phyloP scores from a whole-genome alignment of 2,329 filamentous ascomycete species.

The Colletotrichum liriopes region DNA sequence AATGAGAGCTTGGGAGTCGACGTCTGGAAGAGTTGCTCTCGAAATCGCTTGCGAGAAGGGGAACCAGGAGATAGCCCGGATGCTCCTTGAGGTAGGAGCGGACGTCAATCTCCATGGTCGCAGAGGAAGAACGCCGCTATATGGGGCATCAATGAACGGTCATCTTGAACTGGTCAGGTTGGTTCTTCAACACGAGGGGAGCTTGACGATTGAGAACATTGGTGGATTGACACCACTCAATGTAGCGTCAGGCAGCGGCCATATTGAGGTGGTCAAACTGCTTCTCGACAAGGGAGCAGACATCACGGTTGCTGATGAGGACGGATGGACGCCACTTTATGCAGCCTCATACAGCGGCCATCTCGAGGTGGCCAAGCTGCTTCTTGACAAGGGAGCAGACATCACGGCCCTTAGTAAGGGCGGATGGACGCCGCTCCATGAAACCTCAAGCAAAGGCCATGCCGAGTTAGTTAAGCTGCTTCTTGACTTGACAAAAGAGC shows the following conservation, averaged over 20 bases:
- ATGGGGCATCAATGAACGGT: neutral
- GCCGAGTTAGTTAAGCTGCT: conserved; percentile 29
- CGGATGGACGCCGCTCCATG: conserved; percentile 19
- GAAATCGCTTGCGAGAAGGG: neutral
- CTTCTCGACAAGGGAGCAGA: conserved; percentile 17
- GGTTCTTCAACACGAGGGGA: neutral
- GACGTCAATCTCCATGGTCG: neutral
- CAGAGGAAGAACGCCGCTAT: conserved; percentile 2
- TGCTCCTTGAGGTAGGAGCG: conserved; percentile 25
- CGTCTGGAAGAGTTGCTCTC: neutral
- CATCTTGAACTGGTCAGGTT: neutral
- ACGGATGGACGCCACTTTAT: neutral
- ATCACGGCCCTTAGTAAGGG: neutral
- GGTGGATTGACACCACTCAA: conserved; percentile 13
- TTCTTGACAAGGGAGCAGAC: too few relatives aligned
- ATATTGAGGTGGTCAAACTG: conserved; percentile 25
- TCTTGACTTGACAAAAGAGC: too few relatives aligned
- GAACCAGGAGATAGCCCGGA: conserved; percentile 12
- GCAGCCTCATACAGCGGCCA: neutral
- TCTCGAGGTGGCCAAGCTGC: too few relatives aligned
- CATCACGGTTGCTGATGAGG: neutral
- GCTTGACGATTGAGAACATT: neutral
- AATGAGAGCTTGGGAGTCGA: neutral
- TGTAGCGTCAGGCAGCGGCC: conserved; percentile 28
- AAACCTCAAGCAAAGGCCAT: conserved; percentile 32